phyloP scores from a whole-genome alignment of 78 protist species.

The Chrysochromulina tobinii region DNA sequence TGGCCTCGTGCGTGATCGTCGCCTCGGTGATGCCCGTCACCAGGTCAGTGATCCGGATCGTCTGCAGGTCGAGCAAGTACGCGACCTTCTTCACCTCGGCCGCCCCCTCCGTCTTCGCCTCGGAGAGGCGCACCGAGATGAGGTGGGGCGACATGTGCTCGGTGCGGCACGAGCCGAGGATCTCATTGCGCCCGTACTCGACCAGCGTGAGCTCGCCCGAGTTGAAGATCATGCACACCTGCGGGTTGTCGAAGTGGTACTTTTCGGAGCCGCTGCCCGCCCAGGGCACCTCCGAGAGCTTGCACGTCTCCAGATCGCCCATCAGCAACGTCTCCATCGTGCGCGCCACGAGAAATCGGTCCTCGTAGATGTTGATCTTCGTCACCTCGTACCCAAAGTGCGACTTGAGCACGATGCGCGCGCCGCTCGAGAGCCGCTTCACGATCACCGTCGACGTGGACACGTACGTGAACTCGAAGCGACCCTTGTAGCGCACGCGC shows the following conservation, averaged over 20 bases:
- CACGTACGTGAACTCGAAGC: constrained; percentile 81
- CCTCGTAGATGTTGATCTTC: constrained; percentile 73
- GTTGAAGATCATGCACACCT: constrained; percentile 69
- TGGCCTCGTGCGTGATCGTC: constrained; percentile 63
- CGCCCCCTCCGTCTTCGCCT: not conserved
- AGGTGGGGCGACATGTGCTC: constrained; percentile 74
- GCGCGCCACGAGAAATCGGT: constrained; percentile 67
- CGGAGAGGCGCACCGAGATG: constrained; percentile 58
- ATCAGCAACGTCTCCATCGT: constrained; percentile 76
- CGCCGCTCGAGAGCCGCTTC: constrained; percentile 54
- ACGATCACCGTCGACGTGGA: constrained; percentile 63
- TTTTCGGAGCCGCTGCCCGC: constrained; percentile 64
- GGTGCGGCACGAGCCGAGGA: constrained; percentile 64
- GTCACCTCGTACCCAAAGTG: constrained; percentile 68
- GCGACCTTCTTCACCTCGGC: constrained; percentile 64
- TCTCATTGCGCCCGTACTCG: constrained; percentile 80
- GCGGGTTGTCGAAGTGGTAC: constrained; percentile 71
- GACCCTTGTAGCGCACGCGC: constrained; percentile 64
- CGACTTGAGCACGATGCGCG: constrained; percentile 69
- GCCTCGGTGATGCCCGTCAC: constrained; percentile 37
- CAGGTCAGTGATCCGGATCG: constrained; percentile 64
- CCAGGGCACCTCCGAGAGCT: constrained; percentile 72
- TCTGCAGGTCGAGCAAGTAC: constrained; percentile 76
- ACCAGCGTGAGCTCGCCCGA: constrained; percentile 85
- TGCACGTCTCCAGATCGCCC: constrained; percentile 68